Conservation (phyloP, 352 stramenopile species). For the Phytophthora pinifolia region DNA sequence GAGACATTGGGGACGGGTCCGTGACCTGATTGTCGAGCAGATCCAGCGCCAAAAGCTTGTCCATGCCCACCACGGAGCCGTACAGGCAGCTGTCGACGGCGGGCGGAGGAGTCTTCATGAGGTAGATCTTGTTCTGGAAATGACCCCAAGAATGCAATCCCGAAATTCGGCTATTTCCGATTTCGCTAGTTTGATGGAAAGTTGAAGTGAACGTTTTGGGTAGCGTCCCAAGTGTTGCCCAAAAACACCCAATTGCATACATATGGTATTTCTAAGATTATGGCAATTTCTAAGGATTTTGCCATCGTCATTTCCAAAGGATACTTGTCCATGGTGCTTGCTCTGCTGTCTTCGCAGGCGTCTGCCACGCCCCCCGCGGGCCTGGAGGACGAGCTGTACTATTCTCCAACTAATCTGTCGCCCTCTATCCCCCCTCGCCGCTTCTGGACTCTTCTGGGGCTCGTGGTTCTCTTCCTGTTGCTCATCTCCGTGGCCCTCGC, state of each 20-base stretch:
- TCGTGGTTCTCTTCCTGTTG: conserved; percentile 41
- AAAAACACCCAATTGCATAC: no score
- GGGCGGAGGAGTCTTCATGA: conserved; percentile 16
- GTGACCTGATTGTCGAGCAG: conserved; percentile 19
- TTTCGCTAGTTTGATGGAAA: not conserved
- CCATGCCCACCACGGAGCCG: conserved; percentile 38
- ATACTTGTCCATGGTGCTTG: conserved; percentile 13
- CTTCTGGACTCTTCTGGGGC: conserved; percentile 28
- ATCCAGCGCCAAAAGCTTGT: conserved; percentile 31
- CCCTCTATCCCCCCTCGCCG: conserved; percentile 21
- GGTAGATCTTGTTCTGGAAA: not conserved
- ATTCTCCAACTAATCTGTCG: conserved; percentile 1
- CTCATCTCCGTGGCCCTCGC: conserved; percentile 53
- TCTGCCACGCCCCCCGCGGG: not conserved
- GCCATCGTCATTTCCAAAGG: no score
- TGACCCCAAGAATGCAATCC: not conserved
- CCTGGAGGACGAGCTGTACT: conserved; percentile 4
- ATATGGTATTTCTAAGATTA: no score
- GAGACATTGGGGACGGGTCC: not conserved
- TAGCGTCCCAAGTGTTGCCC: no score
- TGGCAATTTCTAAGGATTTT: no score
- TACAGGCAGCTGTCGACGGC: conserved; percentile 39
- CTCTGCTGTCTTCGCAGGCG: conserved; percentile 1
- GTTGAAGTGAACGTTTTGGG: no score
- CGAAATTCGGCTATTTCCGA: not conserved